Conservation (phyloP, 495 filamentous ascomycete genomes). For the Stereocaulon alpinum region DNA sequence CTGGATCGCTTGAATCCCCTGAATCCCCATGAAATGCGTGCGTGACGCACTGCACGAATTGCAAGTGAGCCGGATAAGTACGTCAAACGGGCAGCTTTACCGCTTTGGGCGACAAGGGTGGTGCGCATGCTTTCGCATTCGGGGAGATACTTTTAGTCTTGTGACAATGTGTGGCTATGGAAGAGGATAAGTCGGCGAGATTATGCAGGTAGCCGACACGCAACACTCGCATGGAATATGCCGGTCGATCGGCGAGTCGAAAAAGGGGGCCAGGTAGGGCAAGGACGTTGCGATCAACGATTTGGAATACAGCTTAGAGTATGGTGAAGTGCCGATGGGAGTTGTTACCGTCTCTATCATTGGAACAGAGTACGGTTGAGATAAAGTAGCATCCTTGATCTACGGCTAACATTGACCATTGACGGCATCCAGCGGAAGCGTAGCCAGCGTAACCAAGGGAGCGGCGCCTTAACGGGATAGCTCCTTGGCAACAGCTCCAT, state of each 20-base stretch:
- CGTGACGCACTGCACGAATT: too few species aligned
- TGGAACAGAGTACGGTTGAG: neutral
- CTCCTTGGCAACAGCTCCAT: too few species aligned
- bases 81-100: neutral
- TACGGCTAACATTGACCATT: neutral
- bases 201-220: constrained; percentile 1
- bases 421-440: neutral
- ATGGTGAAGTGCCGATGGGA: neutral
- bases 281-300: neutral
- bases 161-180: neutral
- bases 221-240: neutral
- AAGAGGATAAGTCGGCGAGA: neutral
- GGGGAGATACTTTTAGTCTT: too few species aligned
- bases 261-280: neutral
- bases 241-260: neutral
- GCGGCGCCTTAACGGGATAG: neutral
- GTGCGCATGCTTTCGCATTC: neutral
- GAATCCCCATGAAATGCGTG: too few species aligned
- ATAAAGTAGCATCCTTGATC: neutral
- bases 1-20: neutral
- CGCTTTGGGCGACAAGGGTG: neutral
- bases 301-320: neutral
- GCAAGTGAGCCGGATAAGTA: neutral
- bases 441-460: neutral
- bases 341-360: neutral